Evolutionary conservation across 352 stramenopile species (phyloP), one percentile per base, ranked within the genome.

Genomic region (Phytophthora hibernalis): DNA sequence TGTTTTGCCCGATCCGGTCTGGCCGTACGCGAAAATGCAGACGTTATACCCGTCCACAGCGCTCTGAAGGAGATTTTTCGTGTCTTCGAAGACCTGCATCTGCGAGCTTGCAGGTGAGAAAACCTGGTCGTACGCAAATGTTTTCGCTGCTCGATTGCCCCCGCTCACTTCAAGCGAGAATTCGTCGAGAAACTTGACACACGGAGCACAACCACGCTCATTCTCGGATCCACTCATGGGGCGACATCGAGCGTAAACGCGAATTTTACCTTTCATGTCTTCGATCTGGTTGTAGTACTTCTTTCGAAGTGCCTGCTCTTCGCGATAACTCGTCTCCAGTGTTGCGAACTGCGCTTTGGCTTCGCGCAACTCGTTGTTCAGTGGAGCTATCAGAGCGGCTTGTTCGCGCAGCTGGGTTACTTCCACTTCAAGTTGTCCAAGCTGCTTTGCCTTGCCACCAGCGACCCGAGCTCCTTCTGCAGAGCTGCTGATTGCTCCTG

Each of bases 211-310:
- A 4, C 85, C 84, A 24, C 89, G 83, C 35, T 97, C 87, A 28
- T 81, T 61, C 68, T 98, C 93, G 31, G 91, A 96, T 21, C 68
- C 65, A 30, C 90, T 96, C 80, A 98, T 97, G 45, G 94, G 94
- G 5, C 92, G 88, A 66, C 91, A 98, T 15, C 93, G 89, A 20
- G 90, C 92, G 70, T 88, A 98, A 18, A 98, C 93, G 30, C 93
- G 87, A 70, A 98, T 98, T 73, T 98, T 98, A 31, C 93, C 93
- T 65, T 98, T 98, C 90, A 98, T 97, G 77, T 98, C 93, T 65
- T 98, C 94, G 69, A 98, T 97, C 80, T 90, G 89, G 74, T 98
- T 98, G 83, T 96, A 98, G 68, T 98, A 98, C 64, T 98, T 98
- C 79, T 98, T 98, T 20, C 93, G 87, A 57, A 98, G 79, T 21